phyloP scores from a whole-genome alignment of 176 grass and related monocot genomes.

The Oryza meridionalis region DNA sequence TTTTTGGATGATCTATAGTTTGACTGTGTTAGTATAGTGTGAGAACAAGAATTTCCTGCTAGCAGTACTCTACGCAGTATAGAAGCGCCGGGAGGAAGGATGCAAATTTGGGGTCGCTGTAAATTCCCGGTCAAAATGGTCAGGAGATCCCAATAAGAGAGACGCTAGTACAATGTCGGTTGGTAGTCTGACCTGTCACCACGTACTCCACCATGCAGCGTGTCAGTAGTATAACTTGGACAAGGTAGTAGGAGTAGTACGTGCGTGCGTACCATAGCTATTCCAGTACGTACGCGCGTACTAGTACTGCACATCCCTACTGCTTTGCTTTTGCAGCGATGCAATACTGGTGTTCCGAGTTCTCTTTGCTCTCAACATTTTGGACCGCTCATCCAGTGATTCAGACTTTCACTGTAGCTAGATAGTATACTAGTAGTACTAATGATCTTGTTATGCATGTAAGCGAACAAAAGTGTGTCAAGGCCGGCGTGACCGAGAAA shows the following conservation, averaged over 20 bases:
- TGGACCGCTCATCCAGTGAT: background rate
- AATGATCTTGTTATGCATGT: conserved; percentile 1
- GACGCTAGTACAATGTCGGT: conserved; percentile 18
- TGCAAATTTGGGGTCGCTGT: background rate
- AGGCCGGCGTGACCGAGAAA: conserved; percentile 9
- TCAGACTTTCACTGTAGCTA: background rate
- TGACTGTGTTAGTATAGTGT: background rate
- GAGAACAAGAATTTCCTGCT: background rate
- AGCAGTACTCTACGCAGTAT: background rate
- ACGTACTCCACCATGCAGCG: conserved; percentile 11
- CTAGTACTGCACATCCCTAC: background rate
- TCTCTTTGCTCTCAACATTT: background rate
- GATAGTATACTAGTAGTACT: background rate
- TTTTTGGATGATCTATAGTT: too few species aligned
- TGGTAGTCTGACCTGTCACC: background rate
- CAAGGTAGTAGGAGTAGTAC: background rate
- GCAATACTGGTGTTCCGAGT: background rate
- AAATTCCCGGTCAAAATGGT: conserved; percentile 29
- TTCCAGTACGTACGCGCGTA: background rate
- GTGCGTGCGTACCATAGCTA: background rate
- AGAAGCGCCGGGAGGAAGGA: background rate
- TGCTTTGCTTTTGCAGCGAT: background rate
- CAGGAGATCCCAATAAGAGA: background rate
- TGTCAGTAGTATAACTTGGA: background rate
- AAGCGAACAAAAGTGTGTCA: background rate